Base-by-base conservation (phyloP, 495 filamentous ascomycete species). In the Aspergillus leporis region DNA sequence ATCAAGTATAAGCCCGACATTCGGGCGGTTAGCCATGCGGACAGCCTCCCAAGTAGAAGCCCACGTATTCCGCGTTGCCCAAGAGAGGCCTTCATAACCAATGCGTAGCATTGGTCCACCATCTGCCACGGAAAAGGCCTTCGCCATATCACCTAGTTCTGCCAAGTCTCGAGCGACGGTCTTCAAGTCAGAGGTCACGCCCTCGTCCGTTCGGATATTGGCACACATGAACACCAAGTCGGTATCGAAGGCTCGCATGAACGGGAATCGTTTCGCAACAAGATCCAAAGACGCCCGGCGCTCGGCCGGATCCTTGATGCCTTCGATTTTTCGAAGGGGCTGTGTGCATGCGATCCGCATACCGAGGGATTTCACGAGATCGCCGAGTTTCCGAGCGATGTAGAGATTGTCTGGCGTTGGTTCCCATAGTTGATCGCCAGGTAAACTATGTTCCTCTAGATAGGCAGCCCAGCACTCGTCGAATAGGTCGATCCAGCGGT, bases 1-100 rank as follows among this genome's bases (percentile, higher is more conserved):
- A 69, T 91, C 87, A 10, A 90, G 73, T 59, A 87, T 86, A 30
- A 90, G 66, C 0, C 88, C 86, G 12, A 89, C 72, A 63, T 90
- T 90, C 0, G 69, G 67, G 3, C 84, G 67, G 63, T 85, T 73
- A 1, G 81, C 86, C 38, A 76, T 74, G 36, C 79, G 64, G 23
- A 87, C 80, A 14, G 83, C 84, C 23, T 81, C 74, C 81, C 83
- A 89, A 7, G 84, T 83, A 16, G 83, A 72, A 13, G 70, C 70
- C 87, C 86, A 90, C 13, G 70, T 81, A 34, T 86, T 85, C 18
- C 78, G 75, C 4, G 81, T 81, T 5, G 84, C 83, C 88, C 87
- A 90, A 56, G 85, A 87, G 77, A 74, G 51, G 0, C 68, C 70
- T 41, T 74, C 71, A 55, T 74, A 74, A 1, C 70, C 71, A 47